Base-by-base conservation (phyloP, 148 eudicot species). In the Drosera capensis region DNA sequence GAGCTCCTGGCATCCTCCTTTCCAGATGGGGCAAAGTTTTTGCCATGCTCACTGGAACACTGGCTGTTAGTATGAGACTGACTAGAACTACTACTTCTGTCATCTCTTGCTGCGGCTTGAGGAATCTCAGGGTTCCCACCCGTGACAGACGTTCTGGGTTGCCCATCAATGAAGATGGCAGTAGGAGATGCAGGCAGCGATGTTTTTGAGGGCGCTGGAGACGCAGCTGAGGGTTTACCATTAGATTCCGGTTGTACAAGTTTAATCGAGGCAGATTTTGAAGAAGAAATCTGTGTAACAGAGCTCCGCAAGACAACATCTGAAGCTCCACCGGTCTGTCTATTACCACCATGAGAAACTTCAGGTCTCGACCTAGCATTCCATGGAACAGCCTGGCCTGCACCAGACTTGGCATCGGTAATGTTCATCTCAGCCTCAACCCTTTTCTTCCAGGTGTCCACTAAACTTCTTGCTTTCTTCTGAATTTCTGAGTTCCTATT, bases 371-470 rank as follows among this genome's bases (percentile, higher is more conserved):
- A 63, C 55, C 73, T 78, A 23, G 71, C 58, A 18, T 77, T 49
- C 82, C 82, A 74, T 37, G 65, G 43, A 64, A 58, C 78, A 49
- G 63, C 67, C 36, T 63, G 88, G 31, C 42, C 38, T 14, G 84
- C 57, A 46, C 65, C 74, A 52, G 86, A 49, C 56, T 72, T 80
- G n/a, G 73, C 48, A 49, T 88, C 97, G 56, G 51, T 73, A 20
- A 54, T 60, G 23, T 60, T 83, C 81, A 90, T 84, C 58, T 90
- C 97, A 37, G 84, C 93, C 68, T 80, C 86, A 50, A 88, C 96
- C 12, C 94, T 80, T 60, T 75, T 80, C 67, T 88, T 88, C 96
- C 96, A 88, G 20, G 86, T 83, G 55, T 80, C 90, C 40, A 88
- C 94, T 59, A 88, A 69, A 58, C 68, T 60, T 66, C 82, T 71